Conservation (phyloP, 129 eudicot species). For the Rutidosis leptorrhynchoides region DNA sequence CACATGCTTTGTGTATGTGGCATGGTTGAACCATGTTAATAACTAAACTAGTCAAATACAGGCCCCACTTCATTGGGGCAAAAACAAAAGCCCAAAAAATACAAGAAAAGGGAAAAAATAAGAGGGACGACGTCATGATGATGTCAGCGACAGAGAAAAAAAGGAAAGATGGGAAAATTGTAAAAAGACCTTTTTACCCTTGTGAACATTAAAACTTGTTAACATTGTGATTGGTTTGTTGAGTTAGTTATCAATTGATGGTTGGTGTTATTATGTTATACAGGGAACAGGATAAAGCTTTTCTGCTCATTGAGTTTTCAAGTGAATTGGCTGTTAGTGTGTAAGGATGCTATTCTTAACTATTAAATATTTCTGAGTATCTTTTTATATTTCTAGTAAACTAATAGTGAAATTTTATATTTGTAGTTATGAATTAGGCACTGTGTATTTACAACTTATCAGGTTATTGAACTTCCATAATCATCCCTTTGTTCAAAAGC, state of each 20-base stretch:
- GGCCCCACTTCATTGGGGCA: too few species aligned
- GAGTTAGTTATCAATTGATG: slow-evolving; percentile 9
- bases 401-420: not conserved
- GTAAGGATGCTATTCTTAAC: slow-evolving; percentile 37
- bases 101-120: too few species aligned
- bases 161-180: too few species aligned
- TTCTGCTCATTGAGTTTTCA: slow-evolving; percentile 68
- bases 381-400: not conserved
- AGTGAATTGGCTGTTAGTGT: slow-evolving; percentile 57
- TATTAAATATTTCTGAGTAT: not conserved
- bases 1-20: not conserved
- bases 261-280: slow-evolving; percentile 19
- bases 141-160: too few species aligned
- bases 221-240: slow-evolving; percentile 16
- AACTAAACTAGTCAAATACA: too few species aligned
- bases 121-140: too few species aligned
- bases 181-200: too few species aligned
- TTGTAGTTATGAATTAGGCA: slow-evolving; percentile 67
- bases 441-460: slow-evolving; percentile 70
- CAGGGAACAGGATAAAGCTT: slow-evolving; percentile 59
- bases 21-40: not conserved
- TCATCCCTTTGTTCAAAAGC: slow-evolving; percentile 61
- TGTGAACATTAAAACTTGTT: too few species aligned
- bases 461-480: slow-evolving; percentile 53
- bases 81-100: too few species aligned